Evolutionary conservation across 768 basidiomycete genomes (phyloP).

Genomic region (Phallus indusiatus): DNA sequence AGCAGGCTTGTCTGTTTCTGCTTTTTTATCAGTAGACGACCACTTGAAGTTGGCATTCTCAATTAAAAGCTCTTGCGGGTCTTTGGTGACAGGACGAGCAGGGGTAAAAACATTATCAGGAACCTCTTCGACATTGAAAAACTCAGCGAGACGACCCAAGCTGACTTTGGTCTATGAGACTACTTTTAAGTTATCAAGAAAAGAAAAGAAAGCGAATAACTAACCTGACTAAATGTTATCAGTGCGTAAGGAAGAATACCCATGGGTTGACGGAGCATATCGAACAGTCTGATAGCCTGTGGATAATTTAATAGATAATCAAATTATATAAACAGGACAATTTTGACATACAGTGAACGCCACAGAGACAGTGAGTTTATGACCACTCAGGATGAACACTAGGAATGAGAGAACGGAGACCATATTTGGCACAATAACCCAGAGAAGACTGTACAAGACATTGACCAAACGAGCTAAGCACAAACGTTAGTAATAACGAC

Average conservation of each 20-base stretch:
- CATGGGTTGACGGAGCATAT: conserved; percentile 8
- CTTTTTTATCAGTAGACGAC: conserved; percentile 16
- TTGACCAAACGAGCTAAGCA: conserved; percentile 16
- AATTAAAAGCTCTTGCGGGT: conserved; percentile 20
- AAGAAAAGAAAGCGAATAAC: not conserved
- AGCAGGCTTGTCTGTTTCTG: not conserved
- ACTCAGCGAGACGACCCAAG: conserved; percentile 28
- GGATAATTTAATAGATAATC: not conserved
- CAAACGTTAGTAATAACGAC: not conserved
- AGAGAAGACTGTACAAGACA: conserved; percentile 23
- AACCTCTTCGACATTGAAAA: conserved; percentile 29
- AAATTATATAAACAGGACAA: not conserved
- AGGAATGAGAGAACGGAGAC: conserved; percentile 26
- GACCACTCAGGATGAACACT: conserved; percentile 23
- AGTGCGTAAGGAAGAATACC: conserved; percentile 11
- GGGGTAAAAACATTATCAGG: conserved; percentile 26
- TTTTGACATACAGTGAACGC: conserved; percentile 26
- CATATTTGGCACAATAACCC: conserved; percentile 24
- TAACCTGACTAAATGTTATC: not conserved
- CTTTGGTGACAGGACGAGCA: conserved; percentile 13
- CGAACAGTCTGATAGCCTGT: conserved; percentile 9
- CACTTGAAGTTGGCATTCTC: conserved; percentile 26
- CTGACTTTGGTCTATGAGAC: conserved; percentile 20
- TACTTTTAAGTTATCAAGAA: not conserved
- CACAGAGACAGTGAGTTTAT: conserved; percentile 28